Conservation (phyloP, 108 stramenopile species). For the Fistulifera solaris region DNA sequence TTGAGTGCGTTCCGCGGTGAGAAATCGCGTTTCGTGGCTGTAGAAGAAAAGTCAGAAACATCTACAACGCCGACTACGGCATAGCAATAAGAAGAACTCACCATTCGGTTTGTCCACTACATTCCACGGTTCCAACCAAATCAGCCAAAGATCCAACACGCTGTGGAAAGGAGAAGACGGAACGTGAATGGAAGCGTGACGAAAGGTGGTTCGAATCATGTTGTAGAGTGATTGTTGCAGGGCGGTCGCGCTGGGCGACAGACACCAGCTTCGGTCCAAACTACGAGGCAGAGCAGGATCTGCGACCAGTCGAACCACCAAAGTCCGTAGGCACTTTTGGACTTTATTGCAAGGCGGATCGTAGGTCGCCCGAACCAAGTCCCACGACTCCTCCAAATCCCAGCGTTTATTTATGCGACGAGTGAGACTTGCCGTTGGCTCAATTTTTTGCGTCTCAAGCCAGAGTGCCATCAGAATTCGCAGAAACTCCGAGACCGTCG, state of each 20-base stretch:
- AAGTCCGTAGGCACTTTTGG: constrained; percentile 32
- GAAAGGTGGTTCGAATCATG: constrained; percentile 56
- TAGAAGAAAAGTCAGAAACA: background rate
- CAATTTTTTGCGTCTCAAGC: constrained; percentile 42
- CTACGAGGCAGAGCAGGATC: constrained; percentile 13
- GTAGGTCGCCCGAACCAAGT: constrained; percentile 31
- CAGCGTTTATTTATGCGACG: constrained; percentile 15
- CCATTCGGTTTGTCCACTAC: constrained; percentile 1
- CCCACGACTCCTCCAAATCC: constrained; percentile 39
- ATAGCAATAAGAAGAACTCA: background rate
- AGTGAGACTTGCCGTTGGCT: constrained; percentile 11
- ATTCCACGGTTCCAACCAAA: constrained; percentile 87
- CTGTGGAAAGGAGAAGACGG: constrained; percentile 48
- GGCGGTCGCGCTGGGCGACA: constrained; percentile 48
- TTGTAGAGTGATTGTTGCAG: constrained; percentile 59
- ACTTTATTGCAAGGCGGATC: constrained; percentile 38
- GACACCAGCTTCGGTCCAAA: constrained; percentile 24
- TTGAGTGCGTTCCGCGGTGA: constrained; percentile 1
- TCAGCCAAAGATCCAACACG: constrained; percentile 70
- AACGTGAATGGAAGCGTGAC: constrained; percentile 62
- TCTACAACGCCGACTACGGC: constrained; percentile 1
- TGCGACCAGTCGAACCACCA: constrained; percentile 23
- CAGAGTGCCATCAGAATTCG: constrained; percentile 64
- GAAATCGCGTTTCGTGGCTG: constrained; percentile 4
- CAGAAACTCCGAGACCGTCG: constrained; percentile 49